Conservation (phyloP, 805 yeast genomes). For the Kuraishia molischiana region DNA sequence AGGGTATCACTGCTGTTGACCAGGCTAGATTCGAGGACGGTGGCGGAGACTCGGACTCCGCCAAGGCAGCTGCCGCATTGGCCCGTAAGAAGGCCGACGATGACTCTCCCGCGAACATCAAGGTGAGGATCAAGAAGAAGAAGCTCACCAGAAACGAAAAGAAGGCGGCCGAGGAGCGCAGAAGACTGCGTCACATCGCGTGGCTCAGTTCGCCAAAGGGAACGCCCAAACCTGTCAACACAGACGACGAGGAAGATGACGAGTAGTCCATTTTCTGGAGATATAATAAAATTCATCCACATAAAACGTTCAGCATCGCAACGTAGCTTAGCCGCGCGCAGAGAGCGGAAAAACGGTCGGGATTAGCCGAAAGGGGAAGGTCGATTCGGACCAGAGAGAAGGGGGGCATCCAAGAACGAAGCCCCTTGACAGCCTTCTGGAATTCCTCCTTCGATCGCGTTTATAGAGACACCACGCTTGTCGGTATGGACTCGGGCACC, state of each 20-base stretch:
- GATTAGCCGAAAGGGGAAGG: too few species aligned
- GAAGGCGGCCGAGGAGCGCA: slow-evolving; percentile 84
- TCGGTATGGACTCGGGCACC: too few species aligned
- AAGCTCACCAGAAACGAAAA: slow-evolving; percentile 95
- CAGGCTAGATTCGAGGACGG: slow-evolving; percentile 75
- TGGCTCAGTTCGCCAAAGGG: slow-evolving; percentile 98
- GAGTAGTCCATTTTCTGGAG: slow-evolving; percentile 12
- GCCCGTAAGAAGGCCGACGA: slow-evolving; percentile 50
- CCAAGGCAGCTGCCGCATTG: slow-evolving; percentile 35
- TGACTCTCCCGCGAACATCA: slow-evolving; percentile 93
- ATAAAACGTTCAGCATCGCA: too few species aligned
- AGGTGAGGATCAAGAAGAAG: slow-evolving; percentile 89
- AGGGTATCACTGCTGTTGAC: slow-evolving; percentile 72
- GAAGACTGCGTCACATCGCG: slow-evolving; percentile 87
- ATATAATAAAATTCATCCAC: slow-evolving; percentile 1
- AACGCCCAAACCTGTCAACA: slow-evolving; percentile 88
- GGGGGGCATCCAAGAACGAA: too few species aligned
- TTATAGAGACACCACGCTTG: too few species aligned
- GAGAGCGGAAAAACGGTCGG: too few species aligned
- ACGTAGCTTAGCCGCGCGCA: too few species aligned
- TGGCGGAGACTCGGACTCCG: slow-evolving; percentile 35
- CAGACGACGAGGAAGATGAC: slow-evolving; percentile 79
- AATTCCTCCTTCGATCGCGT: too few species aligned
- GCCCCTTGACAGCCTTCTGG: too few species aligned
- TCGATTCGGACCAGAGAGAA: too few species aligned